Conservation (phyloP, 169 alveolate genomes). For the Plasmodium gaboni region DNA sequence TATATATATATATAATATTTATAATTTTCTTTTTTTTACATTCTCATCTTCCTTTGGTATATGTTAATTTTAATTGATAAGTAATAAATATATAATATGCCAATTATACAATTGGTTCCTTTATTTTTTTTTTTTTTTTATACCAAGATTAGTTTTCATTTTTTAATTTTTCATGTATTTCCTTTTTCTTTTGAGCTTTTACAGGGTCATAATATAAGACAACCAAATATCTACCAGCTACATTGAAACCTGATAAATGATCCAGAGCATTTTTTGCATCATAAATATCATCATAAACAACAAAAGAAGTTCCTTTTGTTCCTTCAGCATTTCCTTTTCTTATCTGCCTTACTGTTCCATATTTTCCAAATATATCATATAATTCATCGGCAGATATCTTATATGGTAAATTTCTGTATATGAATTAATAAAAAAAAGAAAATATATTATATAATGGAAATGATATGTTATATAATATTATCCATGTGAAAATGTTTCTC, state of each 20-base stretch:
- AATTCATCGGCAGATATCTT: conserved; percentile 95
- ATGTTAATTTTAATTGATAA: too few species aligned
- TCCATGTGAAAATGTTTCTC: background rate
- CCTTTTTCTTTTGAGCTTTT: conserved; percentile 88
- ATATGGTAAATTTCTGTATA: conserved; percentile 88
- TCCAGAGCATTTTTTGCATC: conserved; percentile 99
- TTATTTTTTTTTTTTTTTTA: background rate
- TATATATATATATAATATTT: too few species aligned
- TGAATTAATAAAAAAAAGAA: background rate
- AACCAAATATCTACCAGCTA: conserved; percentile 96
- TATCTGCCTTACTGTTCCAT: conserved; percentile 98
- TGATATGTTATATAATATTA: background rate
- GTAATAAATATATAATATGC: too few species aligned
- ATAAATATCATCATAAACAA: conserved; percentile 98
- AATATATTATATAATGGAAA: background rate
- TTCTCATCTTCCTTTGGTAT: too few species aligned
- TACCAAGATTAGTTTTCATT: conserved; percentile 81
- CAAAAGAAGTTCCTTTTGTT: conserved; percentile 97
- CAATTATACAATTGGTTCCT: too few species aligned
- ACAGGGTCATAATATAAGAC: conserved; percentile 91
- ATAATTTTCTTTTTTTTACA: too few species aligned
- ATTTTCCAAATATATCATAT: conserved; percentile 98
- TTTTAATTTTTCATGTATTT: conserved; percentile 86
- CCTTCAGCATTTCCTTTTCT: conserved; percentile 94
- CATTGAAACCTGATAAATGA: conserved; percentile 98